Conservation (phyloP, 2,329 filamentous ascomycete species). For the Rasamsonia emersonii region DNA sequence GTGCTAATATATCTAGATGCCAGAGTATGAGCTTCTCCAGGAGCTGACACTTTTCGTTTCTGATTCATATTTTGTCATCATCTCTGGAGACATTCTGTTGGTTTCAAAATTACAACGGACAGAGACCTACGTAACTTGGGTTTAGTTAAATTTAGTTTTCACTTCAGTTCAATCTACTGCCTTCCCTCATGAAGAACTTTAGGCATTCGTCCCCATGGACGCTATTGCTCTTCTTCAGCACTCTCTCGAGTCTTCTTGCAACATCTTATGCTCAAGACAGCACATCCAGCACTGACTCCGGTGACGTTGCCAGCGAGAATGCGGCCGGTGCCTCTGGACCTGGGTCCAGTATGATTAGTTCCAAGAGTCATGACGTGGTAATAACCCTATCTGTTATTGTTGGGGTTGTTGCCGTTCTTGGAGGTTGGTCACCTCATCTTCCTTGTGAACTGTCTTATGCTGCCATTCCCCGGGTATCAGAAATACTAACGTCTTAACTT, state of each 20-base stretch:
- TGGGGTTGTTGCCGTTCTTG: slow-evolving; percentile 56
- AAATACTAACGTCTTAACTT: slow-evolving; percentile 6
- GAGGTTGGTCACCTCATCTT: slow-evolving; percentile 47
- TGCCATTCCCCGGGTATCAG: neutral
- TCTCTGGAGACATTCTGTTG: no score
- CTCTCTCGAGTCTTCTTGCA: no score
- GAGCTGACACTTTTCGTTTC: neutral
- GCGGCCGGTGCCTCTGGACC: slow-evolving; percentile 58
- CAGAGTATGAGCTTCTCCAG: slow-evolving; percentile 5
- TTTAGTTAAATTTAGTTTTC: no score
- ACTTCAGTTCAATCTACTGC: no score
- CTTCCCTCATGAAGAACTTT: no score
- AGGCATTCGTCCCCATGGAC: no score
- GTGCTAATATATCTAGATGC: no score
- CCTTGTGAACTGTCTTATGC: no score
- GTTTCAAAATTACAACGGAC: no score
- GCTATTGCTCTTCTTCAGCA: no score
- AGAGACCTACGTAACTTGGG: no score
- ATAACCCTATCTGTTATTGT: slow-evolving; percentile 71
- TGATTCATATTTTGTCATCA: neutral
- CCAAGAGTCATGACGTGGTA: slow-evolving; percentile 62
- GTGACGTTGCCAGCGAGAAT: no score
- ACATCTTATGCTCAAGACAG: neutral
- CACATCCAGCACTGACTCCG: neutral
- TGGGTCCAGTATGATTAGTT: slow-evolving; percentile 49